Base-by-base conservation (phyloP, 768 basidiomycete genomes). In the Lentinus brumalis region DNA sequence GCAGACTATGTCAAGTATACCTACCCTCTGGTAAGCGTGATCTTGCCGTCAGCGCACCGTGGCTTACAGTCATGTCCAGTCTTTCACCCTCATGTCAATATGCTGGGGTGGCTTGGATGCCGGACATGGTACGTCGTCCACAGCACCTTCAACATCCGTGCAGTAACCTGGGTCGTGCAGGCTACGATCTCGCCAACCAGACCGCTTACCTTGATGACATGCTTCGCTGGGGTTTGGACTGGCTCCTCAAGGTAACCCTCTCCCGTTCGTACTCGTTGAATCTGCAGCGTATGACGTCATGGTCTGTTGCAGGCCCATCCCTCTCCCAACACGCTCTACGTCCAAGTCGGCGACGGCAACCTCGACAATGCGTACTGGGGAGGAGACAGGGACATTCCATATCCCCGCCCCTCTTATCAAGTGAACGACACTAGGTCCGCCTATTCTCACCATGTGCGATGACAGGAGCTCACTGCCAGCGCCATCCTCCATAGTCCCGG, bases 21-120 rank as follows among this genome's bases (percentile, higher is more conserved):
- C 3, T 96, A 86, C 65, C 92, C 95, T 12, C 74, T 96, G 71
- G 93, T 92, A 55, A 69, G 83, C 59, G 29, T 57, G 35, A 14
- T 14, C 16, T 8, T 21, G 15, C 16, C 54, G 18, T 12, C 18
- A 14, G 61, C 57, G 41, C 50, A 60, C 45, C 21, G 21, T 32
- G 39, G n/a, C 9, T 31, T 39, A 31, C 29, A 30, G 62, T 29
- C 21, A 46, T 51, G 41, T 29, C 18, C 65, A 92, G 89, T 85
- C 87, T n/a, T 92, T 89, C 67, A 84, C 90, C 0, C 75, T 96
- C 18, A 92, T 88, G 81, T 92, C 91, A 0, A 79, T 93, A 50
- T 93, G 93, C 66, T 97, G 96, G 96, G 92, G 92, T 26, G 94
- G 88, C 12, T 83, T 86, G 35, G 91, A 94, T 67, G 90, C 83